Base-by-base conservation (phyloP, 768 basidiomycete genomes). In the Leccinum longicurvipes region DNA sequence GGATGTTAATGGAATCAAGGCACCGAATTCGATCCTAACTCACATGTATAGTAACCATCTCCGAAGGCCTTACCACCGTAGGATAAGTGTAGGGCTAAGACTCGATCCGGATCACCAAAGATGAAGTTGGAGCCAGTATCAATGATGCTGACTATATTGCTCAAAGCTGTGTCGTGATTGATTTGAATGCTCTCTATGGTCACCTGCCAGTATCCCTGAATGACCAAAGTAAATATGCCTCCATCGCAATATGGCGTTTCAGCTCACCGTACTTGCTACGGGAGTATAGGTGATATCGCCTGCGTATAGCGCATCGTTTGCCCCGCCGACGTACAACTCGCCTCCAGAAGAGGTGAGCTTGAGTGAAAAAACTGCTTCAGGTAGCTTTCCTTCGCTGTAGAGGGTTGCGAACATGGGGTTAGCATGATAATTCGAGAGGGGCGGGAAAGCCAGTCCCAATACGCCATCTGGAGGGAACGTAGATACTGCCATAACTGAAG, bases 281-380 rank as follows among this genome's bases (percentile, higher is more conserved):
- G 63, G 59, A 1, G 46, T 48, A 41, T 67, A 79, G 4, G 70
- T 70, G 53, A 80, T 64, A 2, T 47, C 53, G 11, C 77, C 77
- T 34, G 63, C 67, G 63, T 73, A 79, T 50, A 72, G 65, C n/a
- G 61, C 53, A 10, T 63, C 41, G 61, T 81, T 73, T 24, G 67
- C 63, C 49, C 79, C 79, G 28, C 80, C 79, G 25, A 80, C 47
- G 62, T 62, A 75, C 41, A 78, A 64, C 60, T 76, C 71, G 23
- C 59, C 57, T 24, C 61, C 63, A 72, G 67, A 41, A 63, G 11
- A 42, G 41, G n/a, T 42, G 21, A 23, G 41, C 41, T 23, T 14
- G 21, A 23, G 11, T 23, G 41, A 71, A 60, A 76, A 74, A 36
- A 64, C 56, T 19, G 70, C 53, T 17, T 66, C 50, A 15, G 28